Evolutionary conservation across 2,329 filamentous ascomycete species (phyloP), one percentile per base, ranked within the genome.

Genomic region (Neurospora sp.): DNA sequence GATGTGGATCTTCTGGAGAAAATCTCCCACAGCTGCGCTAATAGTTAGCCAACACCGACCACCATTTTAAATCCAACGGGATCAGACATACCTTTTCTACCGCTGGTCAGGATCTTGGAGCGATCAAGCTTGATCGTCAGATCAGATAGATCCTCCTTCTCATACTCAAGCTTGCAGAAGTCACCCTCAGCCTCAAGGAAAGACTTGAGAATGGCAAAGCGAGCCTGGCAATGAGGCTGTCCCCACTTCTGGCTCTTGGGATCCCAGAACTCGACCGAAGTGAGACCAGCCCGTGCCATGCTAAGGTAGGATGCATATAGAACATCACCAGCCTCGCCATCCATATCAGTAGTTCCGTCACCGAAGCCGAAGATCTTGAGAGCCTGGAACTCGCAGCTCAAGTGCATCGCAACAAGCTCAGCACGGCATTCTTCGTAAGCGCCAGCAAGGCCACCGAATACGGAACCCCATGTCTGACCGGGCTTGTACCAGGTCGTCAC

Each of bases 391-490:
- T 97, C 94, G 80, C 94, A 97, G 77, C 90, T 88, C 69, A 98
- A 84, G 57, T 89, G 90, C 93, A 97, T 97, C 68, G 94, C 95
- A 11, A 97, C 94, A 76, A 93, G 91, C 79, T 98, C 95, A 4
- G 95, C 95, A 69, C 95, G 89, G 79, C 95, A 98, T 80, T 98
- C 95, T 73, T 98, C 95, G 77, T 97, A 97, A 17, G 90, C 92
- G 3, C 91, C 92, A 43, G 94, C 93, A 73, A 96, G 88, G 71
- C 91, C 88, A 36, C 94, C 93, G 77, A 98, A 98, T 0, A 97
- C 92, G 5, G 90, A 93, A 69, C 92, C 92, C 94, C 94, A 98
- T 0, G 95, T 98, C 80, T 97, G 92, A 2, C 93, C 93, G 2
- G 93, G 93, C 81, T 96, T 97, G 83, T 98, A 98, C 89, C 91